Evolutionary conservation across 495 filamentous ascomycete species (phyloP).

Genomic region (Pseudevernia furfuracea): DNA sequence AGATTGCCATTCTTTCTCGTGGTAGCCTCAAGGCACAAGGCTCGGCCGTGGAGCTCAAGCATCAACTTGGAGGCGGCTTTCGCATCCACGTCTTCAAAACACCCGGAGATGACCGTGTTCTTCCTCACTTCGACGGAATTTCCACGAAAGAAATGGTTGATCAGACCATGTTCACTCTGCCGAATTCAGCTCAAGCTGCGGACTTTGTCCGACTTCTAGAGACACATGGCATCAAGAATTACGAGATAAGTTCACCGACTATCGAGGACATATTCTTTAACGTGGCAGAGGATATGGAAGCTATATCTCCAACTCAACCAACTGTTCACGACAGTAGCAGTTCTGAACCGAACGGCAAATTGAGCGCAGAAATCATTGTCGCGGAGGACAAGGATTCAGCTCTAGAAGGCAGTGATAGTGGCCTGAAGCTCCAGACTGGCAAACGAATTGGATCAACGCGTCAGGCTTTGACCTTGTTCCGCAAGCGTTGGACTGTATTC

Average conservation of each 20-base stretch:
- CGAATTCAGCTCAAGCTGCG: constrained; percentile 54
- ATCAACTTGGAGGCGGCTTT: constrained; percentile 64
- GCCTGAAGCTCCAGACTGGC: constrained; percentile 58
- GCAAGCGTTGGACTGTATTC: constrained; percentile 68
- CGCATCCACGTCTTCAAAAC: constrained; percentile 59
- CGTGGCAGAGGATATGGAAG: constrained; percentile 60
- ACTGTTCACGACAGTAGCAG: background rate
- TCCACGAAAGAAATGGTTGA: constrained; percentile 54
- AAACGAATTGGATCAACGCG: constrained; percentile 51
- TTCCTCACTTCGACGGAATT: constrained; percentile 49
- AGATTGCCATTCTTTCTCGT: constrained; percentile 70
- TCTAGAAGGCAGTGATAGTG: constrained; percentile 19
- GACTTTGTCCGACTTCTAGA: constrained; percentile 61
- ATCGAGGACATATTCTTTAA: constrained; percentile 85
- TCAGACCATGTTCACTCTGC: constrained; percentile 60
- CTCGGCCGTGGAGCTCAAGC: constrained; percentile 70
- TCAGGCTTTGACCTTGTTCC: constrained; percentile 66
- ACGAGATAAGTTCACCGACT: constrained; percentile 72
- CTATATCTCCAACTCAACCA: constrained; percentile 29
- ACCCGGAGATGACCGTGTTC: constrained; percentile 32
- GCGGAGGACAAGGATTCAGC: constrained; percentile 18
- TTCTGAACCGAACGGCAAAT: constrained; percentile 1
- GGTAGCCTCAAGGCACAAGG: constrained; percentile 62
- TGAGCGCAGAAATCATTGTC: constrained; percentile 7
- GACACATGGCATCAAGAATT: constrained; percentile 52